Base-by-base conservation (phyloP, 345 rosid species). In the Brassica napus region DNA sequence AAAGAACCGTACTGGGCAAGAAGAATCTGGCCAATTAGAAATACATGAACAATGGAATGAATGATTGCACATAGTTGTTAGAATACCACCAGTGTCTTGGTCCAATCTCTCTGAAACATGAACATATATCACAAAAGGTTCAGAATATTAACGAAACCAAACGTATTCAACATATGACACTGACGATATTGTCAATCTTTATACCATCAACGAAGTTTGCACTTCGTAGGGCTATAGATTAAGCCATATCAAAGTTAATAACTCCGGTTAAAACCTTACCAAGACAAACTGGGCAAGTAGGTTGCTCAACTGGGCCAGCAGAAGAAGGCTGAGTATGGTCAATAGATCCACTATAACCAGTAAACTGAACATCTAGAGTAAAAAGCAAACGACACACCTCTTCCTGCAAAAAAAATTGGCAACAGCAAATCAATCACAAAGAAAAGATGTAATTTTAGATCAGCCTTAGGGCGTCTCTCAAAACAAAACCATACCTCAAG, bases 1-100 rank as follows among this genome's bases (percentile, higher is more conserved):
- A 28, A 28, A 23, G 31, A 47, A 31, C 71, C 98, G 86, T 85
- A 95, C 97, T 0, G 97, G 99, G 83, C 99, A 95, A 82, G 99
- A 95, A 71, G 99, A 95, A 85, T 95, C 99, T 28, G 97, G 88
- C 97, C 99, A 95, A 75, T 87, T 95, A 77, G 97, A 93, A 71
- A 95, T 95, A 80, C 97, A 95, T 44, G 94, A 95, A 80, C 93
- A 89, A 63, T 93, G 99, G 69, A 95, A 95, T 71, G 99, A 91
- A 87, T 93, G 99, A 84, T 95, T 95, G 76, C 99, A 95, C 77
- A 93, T 89, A 65, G 99, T 93, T 26, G 99, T 93, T 71, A 95
- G 97, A 83, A 89, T 95, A 82, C 99, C 99, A 85, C 93, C 86
- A 0, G 89, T 84, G 69, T 89, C 98, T 75, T 89, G 98, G 85